phyloP scores from a whole-genome alignment of 2,329 filamentous ascomycete genomes.

The Monosporascus ibericus region DNA sequence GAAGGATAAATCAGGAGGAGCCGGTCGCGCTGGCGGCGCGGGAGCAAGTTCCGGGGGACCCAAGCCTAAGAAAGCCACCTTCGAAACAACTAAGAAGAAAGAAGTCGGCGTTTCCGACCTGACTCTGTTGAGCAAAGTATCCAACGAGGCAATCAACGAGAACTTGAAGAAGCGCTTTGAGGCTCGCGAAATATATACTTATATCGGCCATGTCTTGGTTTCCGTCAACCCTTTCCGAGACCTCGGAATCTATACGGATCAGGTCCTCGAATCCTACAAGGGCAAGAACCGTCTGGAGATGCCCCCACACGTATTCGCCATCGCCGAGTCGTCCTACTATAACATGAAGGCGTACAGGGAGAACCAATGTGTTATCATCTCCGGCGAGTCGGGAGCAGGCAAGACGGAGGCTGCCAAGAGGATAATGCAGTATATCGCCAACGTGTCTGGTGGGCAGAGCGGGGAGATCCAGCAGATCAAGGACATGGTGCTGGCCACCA shows the following conservation, averaged over 20 bases:
- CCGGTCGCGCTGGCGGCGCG: constrained; percentile 34
- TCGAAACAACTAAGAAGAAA: constrained; percentile 97
- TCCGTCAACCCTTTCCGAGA: constrained; percentile 98
- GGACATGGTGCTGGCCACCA: constrained; percentile 98
- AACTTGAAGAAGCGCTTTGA: constrained; percentile 98
- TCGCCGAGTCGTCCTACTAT: constrained; percentile 94
- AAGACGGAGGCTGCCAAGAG: constrained; percentile 98
- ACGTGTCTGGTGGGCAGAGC: constrained; percentile 78
- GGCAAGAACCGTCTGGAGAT: constrained; percentile 96
- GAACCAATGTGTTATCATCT: constrained; percentile 99
- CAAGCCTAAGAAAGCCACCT: constrained; percentile 91
- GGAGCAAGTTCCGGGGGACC: constrained; percentile 33
- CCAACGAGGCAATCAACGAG: constrained; percentile 98
- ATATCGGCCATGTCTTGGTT: constrained; percentile 98
- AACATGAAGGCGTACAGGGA: constrained; percentile 99
- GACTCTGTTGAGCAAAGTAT: constrained; percentile 96
- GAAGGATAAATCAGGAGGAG: constrained; percentile 40
- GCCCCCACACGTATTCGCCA: constrained; percentile 93
- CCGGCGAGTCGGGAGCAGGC: constrained; percentile 93
- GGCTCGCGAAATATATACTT: constrained; percentile 97
- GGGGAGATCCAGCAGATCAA: constrained; percentile 94
- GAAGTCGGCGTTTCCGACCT: constrained; percentile 97
- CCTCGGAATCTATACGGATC: constrained; percentile 94
- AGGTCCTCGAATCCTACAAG: constrained; percentile 87
- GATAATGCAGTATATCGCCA: constrained; percentile 99